A percentile compares a stretch with the other conserved stretches of the same genome.
Evolutionary conservation across 805 yeast species (phyloP).

Genomic region (Saccharomycopsis sp.): DNA sequence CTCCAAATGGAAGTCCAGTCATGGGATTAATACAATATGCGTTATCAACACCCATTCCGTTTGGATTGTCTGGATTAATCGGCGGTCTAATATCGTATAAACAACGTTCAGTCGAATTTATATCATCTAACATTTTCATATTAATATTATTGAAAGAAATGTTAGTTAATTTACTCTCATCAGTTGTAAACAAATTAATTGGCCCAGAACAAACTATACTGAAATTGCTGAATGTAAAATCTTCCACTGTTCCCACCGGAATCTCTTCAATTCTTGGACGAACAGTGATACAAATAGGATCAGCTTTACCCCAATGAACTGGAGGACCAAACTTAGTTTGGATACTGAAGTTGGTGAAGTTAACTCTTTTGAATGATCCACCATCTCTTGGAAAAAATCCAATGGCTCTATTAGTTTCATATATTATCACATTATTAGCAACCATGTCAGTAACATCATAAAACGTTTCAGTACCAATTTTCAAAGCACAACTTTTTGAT

Average conservation of each 20-base stretch:
- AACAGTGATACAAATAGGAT: conserved; percentile 8
- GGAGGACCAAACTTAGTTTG: conserved; percentile 8
- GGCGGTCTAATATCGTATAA: conserved; percentile 13
- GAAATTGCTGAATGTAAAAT: conserved; percentile 2
- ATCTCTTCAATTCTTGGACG: not conserved
- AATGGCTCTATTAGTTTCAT: conserved; percentile 12
- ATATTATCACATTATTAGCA: conserved; percentile 3
- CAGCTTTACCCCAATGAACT: conserved; percentile 16
- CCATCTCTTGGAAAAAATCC: conserved; percentile 14
- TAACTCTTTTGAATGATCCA: conserved; percentile 4
- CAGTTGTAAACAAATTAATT: conserved; percentile 1
- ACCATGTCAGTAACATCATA: conserved; percentile 6
- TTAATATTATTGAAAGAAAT: conserved; percentile 4
- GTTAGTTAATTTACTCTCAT: not conserved
- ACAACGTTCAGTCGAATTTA: not conserved
- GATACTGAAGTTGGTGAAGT: conserved; percentile 3
- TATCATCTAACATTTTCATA: conserved; percentile 1
- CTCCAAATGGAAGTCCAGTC: conserved; percentile 13
- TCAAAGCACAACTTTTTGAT: conserved; percentile 11
- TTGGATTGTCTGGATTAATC: conserved; percentile 11
- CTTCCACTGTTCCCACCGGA: conserved; percentile 1
- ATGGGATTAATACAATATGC: conserved; percentile 11
- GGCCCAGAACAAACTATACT: conserved; percentile 1
- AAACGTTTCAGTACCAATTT: conserved; percentile 13
- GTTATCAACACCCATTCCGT: conserved; percentile 11